Evolutionary conservation across 257 asterid species (phyloP), one percentile per base, ranked within the genome.

Genomic region (Vinca minor): DNA sequence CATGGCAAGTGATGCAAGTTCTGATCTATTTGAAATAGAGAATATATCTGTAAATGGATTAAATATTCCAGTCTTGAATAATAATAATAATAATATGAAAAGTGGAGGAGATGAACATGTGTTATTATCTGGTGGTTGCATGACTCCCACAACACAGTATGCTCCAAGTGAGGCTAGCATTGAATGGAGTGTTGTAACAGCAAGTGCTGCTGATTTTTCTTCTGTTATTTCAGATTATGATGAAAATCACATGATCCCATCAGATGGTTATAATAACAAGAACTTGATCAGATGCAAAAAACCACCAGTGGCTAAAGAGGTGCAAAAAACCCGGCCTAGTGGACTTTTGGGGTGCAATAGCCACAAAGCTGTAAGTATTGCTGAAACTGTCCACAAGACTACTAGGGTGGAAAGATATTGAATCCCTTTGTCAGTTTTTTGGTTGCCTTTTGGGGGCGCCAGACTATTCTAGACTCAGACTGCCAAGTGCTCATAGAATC

Each of bases 1-100:
- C 38, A 72, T 81, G 81, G 87, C 85, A 0, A 89, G 97, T 31
- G 89, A 85, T 14, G 95, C 93, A 0, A 90, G 97, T 70, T 90
- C 96, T 0, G 97, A 90, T 56, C 59, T 90, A n/a, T 90, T 90
- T 62, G 96, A 87, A 72, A 87, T 90, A 26, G 96, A 90, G 66
- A 77, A 84, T 49, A 69, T 85, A 31, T 85, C 95, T 1, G 84
- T 83, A 1, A 47, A 75, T 6, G 68, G 67, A 5, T 75, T 34
- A 34, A 7, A n/a, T n/a, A n/a, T 63, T 25, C 73, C 76, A 0
- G 15, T 67, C 35, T 52, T 69, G 44, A 52, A 59, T 18, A 11
- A 34, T 34, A 34, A 2, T 7, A 34, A 34, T 34, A 3, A 34
- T 34, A 34, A n/a, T n/a, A n/a, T n/a, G n/a, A n/a, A 34, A 34